Conservation (phyloP, 176 grass and related monocot species). For the Oryza australiensis region DNA sequence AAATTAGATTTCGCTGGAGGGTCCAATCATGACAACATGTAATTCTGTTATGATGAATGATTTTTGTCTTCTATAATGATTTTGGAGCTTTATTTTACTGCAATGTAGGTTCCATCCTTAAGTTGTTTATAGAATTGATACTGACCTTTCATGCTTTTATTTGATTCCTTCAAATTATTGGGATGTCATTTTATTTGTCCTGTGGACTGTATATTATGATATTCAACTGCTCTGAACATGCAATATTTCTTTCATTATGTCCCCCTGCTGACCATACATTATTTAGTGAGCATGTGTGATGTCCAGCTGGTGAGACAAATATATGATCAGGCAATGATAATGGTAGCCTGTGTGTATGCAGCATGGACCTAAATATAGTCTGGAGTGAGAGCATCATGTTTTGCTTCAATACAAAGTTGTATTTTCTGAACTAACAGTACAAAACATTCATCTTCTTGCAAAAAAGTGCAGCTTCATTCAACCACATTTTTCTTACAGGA, state of each 20-base stretch:
- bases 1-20: no score
- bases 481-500: no score
- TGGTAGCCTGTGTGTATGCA: not conserved
- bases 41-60: no score
- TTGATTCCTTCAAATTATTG: conserved; percentile 35
- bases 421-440: no score
- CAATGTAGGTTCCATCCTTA: conserved; percentile 1
- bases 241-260: conserved; percentile 40
- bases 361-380: not conserved
- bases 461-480: no score
- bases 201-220: conserved; percentile 31
- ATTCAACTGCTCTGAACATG: conserved; percentile 41
- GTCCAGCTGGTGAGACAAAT: conserved; percentile 26
- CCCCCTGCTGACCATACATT: conserved; percentile 15
- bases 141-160: conserved; percentile 36
- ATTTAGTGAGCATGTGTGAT: conserved; percentile 30
- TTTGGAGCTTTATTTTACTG: conserved; percentile 30
- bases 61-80: no score
- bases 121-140: conserved; percentile 28
- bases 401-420: no score
- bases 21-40: no score
- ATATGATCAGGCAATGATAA: not conserved
- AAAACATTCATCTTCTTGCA: no score
- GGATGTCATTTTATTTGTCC: conserved; percentile 26
- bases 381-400: conserved; percentile 3